Conservation (phyloP, 768 basidiomycete genomes). For the Lentinula sp. region DNA sequence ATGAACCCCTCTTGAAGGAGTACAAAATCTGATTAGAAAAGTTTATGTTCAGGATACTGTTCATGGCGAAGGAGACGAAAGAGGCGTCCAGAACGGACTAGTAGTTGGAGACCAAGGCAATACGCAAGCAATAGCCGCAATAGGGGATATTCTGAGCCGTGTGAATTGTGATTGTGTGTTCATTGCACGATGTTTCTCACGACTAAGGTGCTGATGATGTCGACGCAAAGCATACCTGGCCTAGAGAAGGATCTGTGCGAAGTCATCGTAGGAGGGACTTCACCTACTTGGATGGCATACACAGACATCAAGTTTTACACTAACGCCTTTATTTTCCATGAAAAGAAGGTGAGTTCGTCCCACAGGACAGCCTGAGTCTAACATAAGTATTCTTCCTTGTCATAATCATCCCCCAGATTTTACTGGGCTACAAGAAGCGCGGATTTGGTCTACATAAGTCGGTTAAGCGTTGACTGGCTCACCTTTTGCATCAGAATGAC, state of each 20-base stretch:
- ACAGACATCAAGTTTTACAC: slow-evolving; percentile 48
- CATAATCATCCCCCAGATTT: slow-evolving; percentile 31
- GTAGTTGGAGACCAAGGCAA: too few relatives aligned
- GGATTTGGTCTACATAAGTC: slow-evolving; percentile 66
- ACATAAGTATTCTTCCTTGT: too few relatives aligned
- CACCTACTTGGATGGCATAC: slow-evolving; percentile 41
- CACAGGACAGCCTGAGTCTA: background rate
- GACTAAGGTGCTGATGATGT: background rate
- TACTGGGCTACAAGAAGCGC: slow-evolving; percentile 76
- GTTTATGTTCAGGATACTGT: too few relatives aligned
- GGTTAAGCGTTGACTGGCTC: background rate
- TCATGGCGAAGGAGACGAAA: too few relatives aligned
- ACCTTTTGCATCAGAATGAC: background rate
- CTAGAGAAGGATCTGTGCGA: background rate
- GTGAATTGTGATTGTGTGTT: too few relatives aligned
- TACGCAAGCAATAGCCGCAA: too few relatives aligned
- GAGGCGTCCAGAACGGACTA: too few relatives aligned
- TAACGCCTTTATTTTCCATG: slow-evolving; percentile 61
- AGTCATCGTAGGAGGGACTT: slow-evolving; percentile 28
- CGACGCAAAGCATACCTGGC: background rate
- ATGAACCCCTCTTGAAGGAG: too few relatives aligned
- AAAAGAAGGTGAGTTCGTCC: slow-evolving; percentile 32
- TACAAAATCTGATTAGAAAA: too few relatives aligned
- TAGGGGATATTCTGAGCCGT: too few relatives aligned
- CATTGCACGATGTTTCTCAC: background rate